Conservation (phyloP, 1,284 basidiomycete genomes). For the Schizophyllum amplum region DNA sequence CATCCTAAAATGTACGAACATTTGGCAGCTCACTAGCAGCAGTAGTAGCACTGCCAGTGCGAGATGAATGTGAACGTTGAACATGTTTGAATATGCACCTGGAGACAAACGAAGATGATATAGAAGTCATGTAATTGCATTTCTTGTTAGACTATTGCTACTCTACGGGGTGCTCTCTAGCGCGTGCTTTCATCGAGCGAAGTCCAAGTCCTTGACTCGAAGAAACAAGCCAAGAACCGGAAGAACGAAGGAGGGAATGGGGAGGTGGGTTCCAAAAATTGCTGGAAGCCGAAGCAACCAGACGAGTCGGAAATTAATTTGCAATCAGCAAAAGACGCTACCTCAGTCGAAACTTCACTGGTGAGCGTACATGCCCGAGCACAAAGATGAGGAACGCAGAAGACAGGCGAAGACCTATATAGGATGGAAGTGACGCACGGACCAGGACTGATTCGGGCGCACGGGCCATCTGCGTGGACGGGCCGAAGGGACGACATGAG, state of each 20-base stretch:
- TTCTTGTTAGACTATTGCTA: not conserved
- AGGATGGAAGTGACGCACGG: not conserved
- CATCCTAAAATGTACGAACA: too few relatives aligned
- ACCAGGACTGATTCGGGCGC: too few relatives aligned
- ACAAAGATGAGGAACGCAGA: constrained; percentile 55
- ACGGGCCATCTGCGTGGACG: too few relatives aligned
- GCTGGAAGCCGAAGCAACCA: constrained; percentile 67
- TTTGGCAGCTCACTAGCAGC: too few relatives aligned
- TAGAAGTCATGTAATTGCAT: not conserved
- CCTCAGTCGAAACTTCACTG: constrained; percentile 88
- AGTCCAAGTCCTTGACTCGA: not conserved
- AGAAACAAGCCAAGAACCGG: not conserved
- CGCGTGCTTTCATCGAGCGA: not conserved
- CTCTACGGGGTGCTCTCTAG: not conserved
- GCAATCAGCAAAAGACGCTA: constrained; percentile 92
- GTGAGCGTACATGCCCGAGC: constrained; percentile 88
- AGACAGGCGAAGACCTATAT: not conserved
- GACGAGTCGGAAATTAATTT: constrained; percentile 89
- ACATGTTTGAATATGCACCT: too few relatives aligned
- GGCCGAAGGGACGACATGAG: too few relatives aligned
- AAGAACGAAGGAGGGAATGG: constrained; percentile 3
- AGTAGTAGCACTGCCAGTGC: too few relatives aligned
- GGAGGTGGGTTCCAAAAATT: constrained; percentile 60
- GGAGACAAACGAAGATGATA: too few relatives aligned
- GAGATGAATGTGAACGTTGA: too few relatives aligned